Evolutionary conservation across 805 yeast genomes (phyloP).

Genomic region (Yarrowia sp.): DNA sequence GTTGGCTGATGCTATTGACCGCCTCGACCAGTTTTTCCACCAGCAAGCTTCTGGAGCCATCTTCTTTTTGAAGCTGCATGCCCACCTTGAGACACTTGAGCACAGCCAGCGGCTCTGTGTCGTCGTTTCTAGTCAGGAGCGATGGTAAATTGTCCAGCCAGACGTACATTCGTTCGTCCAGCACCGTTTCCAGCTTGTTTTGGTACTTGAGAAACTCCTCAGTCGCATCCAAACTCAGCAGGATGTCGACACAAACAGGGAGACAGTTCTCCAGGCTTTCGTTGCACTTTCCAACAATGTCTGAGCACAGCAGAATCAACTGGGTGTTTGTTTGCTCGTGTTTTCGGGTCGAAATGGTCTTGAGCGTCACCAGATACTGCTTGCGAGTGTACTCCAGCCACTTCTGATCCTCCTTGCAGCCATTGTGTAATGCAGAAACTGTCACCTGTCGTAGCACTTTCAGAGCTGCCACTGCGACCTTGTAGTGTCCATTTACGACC

Average conservation of each 20-base stretch:
- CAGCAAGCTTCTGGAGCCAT: neutral
- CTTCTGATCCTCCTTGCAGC: constrained; percentile 41
- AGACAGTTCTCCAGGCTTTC: constrained; percentile 6
- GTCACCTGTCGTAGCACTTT: constrained; percentile 31
- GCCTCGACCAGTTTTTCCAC: constrained; percentile 12
- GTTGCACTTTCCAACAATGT: constrained; percentile 12
- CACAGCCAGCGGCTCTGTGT: constrained; percentile 28
- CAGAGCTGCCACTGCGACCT: constrained; percentile 30
- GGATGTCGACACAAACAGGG: neutral
- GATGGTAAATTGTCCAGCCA: constrained; percentile 37
- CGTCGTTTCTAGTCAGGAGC: constrained; percentile 34
- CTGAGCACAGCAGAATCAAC: constrained; percentile 21
- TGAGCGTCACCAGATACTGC: constrained; percentile 51
- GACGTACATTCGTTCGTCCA: constrained; percentile 32
- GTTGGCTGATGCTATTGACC: neutral
- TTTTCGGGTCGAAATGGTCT: constrained; percentile 8
- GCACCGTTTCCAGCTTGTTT: constrained; percentile 20
- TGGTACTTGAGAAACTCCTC: constrained; percentile 20
- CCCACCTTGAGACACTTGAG: constrained; percentile 29
- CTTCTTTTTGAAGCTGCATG: constrained; percentile 7
- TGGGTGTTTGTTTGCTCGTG: constrained; percentile 24
- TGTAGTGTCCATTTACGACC: constrained; percentile 33
- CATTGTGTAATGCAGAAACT: constrained; percentile 29
- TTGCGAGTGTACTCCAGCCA: constrained; percentile 57
- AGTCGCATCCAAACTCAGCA: neutral